These are phyloP conservation scores for Colletotrichum endophyticum DNA, from an alignment of 2,329 filamentous ascomycete species.

Conservation along the genomic window DNA sequence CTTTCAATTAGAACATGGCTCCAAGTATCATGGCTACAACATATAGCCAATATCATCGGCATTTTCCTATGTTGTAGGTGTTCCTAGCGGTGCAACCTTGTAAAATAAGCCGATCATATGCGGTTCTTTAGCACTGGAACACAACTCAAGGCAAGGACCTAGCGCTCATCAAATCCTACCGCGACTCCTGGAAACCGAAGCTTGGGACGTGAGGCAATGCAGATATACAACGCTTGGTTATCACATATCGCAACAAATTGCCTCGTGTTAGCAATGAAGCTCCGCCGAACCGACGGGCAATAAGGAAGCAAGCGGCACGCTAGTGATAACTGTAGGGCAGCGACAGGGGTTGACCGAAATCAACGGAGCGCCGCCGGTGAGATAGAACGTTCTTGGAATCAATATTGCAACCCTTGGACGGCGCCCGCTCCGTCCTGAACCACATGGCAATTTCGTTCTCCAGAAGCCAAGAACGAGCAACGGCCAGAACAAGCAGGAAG, in stretches of 20 bases:
- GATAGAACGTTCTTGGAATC: constrained; percentile 20
- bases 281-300: background rate
- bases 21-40: background rate
- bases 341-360: background rate
- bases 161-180: background rate
- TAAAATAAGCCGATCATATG: constrained; percentile 8
- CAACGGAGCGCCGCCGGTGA: background rate
- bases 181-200: background rate
- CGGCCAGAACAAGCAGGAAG: background rate
- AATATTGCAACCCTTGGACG: constrained; percentile 14
- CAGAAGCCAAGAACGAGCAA: background rate
- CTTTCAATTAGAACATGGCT: background rate
- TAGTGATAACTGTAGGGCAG: background rate
- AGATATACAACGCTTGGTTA: background rate
- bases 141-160: background rate
- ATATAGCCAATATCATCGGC: background rate
- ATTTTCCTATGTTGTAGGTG: background rate
- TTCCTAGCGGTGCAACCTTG: background rate
- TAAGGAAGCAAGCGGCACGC: background rate
- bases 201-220: background rate
- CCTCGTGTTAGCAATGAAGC: background rate
- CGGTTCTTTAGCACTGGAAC: background rate
- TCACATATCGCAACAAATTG: background rate
- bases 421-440: constrained; percentile 4
- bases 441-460: constrained; percentile 17